Evolutionary conservation across 2,329 filamentous ascomycete species (phyloP).

Genomic region (Cladophialophora psammophila): DNA sequence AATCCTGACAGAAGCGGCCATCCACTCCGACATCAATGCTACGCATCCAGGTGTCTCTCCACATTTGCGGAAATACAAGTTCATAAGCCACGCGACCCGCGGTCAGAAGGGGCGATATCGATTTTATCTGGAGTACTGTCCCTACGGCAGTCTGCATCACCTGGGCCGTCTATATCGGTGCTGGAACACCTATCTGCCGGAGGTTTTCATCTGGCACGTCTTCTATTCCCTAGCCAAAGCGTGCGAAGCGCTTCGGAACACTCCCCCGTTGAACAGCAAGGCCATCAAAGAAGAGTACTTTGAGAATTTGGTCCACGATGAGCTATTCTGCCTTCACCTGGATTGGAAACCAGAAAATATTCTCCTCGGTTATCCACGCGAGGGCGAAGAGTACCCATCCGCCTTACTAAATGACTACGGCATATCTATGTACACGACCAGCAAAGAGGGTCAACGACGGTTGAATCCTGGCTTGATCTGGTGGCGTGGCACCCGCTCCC

Average conservation of each 20-base stretch:
- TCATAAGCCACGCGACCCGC: conserved; percentile 9
- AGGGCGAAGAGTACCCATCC: conserved; percentile 25
- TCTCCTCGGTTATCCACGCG: conserved; percentile 60
- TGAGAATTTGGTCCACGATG: not conserved
- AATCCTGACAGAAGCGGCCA: conserved; percentile 26
- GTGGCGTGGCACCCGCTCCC: conserved; percentile 20
- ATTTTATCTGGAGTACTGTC: conserved; percentile 36
- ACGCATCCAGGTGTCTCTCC: conserved; percentile 23
- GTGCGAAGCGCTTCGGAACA: conserved; percentile 25
- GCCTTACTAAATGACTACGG: conserved; percentile 25
- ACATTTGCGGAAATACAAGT: conserved; percentile 33
- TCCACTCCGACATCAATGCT: conserved; percentile 28
- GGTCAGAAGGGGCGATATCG: conserved; percentile 18
- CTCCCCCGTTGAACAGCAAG: conserved; percentile 16
- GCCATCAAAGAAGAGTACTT: conserved; percentile 8
- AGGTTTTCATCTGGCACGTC: conserved; percentile 39
- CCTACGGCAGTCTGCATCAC: conserved; percentile 26
- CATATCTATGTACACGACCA: conserved; percentile 13
- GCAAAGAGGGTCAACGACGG: not conserved
- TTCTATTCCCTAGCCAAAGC: conserved; percentile 32
- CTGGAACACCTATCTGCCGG: conserved; percentile 35
- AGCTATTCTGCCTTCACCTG: conserved; percentile 76
- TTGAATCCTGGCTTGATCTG: conserved; percentile 22
- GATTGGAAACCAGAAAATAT: conserved; percentile 98
- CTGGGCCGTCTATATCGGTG: conserved; percentile 29